phyloP scores from a whole-genome alignment of 176 grass and related monocot species.

The Saccharum officinarum region DNA sequence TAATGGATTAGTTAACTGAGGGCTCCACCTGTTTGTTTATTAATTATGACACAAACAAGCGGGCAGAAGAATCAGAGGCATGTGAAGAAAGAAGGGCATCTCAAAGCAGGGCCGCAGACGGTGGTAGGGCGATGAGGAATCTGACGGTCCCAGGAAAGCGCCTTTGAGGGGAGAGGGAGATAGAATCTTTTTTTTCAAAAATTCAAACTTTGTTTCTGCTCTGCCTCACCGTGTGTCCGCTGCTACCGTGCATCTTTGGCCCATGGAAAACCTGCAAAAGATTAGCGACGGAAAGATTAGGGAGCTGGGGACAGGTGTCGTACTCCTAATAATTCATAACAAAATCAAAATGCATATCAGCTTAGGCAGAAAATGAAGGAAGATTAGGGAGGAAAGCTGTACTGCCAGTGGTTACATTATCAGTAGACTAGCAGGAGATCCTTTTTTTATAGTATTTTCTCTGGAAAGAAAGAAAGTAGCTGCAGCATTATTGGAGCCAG shows the following conservation, averaged over 20 bases:
- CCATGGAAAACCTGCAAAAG: background rate
- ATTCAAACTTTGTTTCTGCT: background rate
- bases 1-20: background rate
- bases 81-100: slow-evolving; percentile 41
- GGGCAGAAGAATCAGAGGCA: slow-evolving; percentile 31
- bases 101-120: slow-evolving; percentile 27
- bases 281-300: background rate
- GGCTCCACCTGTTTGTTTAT: slow-evolving; percentile 24
- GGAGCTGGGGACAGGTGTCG: slow-evolving; percentile 1
- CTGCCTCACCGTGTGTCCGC: background rate
- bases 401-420: slow-evolving; percentile 17
- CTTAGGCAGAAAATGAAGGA: no score
- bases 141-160: slow-evolving; percentile 39
- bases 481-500: slow-evolving; percentile 34
- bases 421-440: background rate
- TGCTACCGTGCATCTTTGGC: background rate
- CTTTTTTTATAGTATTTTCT: background rate
- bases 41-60: background rate
- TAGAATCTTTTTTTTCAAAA: slow-evolving; percentile 42
- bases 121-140: background rate
- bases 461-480: background rate
- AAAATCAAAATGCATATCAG: background rate
- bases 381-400: slow-evolving; percentile 10
- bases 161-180: slow-evolving; percentile 13
- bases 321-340: background rate